phyloP scores from a whole-genome alignment of 176 grass and related monocot species.

The Juncus inflexus region DNA sequence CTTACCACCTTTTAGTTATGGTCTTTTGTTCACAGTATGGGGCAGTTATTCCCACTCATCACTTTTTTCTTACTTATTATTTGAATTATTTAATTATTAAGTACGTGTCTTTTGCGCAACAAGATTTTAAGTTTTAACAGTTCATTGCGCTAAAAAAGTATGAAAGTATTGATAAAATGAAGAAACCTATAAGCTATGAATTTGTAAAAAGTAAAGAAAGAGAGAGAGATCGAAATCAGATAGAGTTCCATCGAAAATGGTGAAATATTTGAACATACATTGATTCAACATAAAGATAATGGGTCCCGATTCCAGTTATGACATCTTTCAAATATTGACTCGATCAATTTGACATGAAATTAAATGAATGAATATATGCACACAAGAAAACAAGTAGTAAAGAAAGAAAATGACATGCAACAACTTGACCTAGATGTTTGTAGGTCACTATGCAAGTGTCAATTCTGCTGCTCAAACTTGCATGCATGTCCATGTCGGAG shows the following conservation, averaged over 20 bases:
- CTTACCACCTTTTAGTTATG: neutral
- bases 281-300: neutral
- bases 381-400: neutral
- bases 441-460: slow-evolving; percentile 25
- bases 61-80: neutral
- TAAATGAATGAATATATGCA: slow-evolving; percentile 9
- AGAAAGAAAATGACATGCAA: slow-evolving; percentile 24
- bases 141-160: no score
- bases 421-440: slow-evolving; percentile 5
- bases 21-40: neutral
- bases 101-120: no score
- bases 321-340: neutral
- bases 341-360: neutral
- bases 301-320: neutral
- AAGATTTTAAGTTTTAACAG: no score
- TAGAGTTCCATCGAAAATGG: no score
- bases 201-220: no score
- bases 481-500: slow-evolving; percentile 14
- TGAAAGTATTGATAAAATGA: no score
- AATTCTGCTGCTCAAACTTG: slow-evolving; percentile 10
- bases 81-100: no score
- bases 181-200: no score
- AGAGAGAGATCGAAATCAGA: no score
- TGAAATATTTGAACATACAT: no score
- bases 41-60: neutral